Conservation (phyloP, 2,329 filamentous ascomycete genomes). For the Hirsutella rhossiliensis region DNA sequence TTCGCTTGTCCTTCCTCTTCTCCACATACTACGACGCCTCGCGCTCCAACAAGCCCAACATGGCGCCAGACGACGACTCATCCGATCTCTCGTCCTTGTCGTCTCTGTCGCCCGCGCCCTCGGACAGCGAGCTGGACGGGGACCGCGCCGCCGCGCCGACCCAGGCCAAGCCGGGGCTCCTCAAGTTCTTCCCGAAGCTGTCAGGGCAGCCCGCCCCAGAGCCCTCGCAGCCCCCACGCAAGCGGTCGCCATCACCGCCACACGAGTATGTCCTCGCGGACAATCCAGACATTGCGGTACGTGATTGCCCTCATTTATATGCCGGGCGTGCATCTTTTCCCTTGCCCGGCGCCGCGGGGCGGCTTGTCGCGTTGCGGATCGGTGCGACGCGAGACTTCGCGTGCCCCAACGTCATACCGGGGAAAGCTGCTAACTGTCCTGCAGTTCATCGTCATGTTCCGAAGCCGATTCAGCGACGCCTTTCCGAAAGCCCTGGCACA, state of each 20-base stretch:
- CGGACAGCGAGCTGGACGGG: slow-evolving; percentile 38
- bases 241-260: slow-evolving; percentile 75
- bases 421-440: slow-evolving; percentile 18
- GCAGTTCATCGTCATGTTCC: slow-evolving; percentile 97
- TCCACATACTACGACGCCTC: slow-evolving; percentile 13
- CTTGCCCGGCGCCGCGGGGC: neutral
- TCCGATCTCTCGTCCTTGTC: slow-evolving; percentile 51
- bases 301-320: slow-evolving; percentile 27
- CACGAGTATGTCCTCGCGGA: slow-evolving; percentile 86
- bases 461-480: slow-evolving; percentile 79
- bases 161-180: slow-evolving; percentile 46
- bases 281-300: slow-evolving; percentile 82
- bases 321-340: slow-evolving; percentile 1
- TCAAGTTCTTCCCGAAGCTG: slow-evolving; percentile 55
- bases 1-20: slow-evolving; percentile 12
- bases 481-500: slow-evolving; percentile 81
- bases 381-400: slow-evolving; percentile 41
- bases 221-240: slow-evolving; percentile 55
- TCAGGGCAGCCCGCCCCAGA: slow-evolving; percentile 40
- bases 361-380: slow-evolving; percentile 22
- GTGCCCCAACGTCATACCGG: slow-evolving; percentile 22
- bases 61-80: slow-evolving; percentile 49
- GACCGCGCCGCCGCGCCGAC: slow-evolving; percentile 18
- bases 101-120: slow-evolving; percentile 31
- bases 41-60: slow-evolving; percentile 19